phyloP scores from a whole-genome alignment of 805 yeast species.

The Hanseniaspora occidentalis region DNA sequence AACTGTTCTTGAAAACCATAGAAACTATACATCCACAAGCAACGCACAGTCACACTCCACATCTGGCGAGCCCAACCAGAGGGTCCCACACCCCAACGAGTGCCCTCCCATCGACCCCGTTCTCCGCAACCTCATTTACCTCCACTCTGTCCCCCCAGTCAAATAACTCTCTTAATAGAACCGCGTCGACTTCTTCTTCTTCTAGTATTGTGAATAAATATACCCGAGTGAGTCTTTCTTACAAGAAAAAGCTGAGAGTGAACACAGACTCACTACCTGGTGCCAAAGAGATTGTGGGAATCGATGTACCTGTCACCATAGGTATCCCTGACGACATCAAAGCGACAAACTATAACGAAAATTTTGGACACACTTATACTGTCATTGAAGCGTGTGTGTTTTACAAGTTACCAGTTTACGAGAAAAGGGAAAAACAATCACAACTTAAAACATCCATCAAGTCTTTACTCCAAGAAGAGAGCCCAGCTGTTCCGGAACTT shows the following conservation, averaged over 20 bases:
- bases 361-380: slow-evolving; percentile 38
- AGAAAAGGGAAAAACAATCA: no score
- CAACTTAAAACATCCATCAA: no score
- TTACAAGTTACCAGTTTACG: no score
- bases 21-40: slow-evolving; percentile 31
- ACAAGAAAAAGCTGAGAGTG: slow-evolving; percentile 25
- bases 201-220: background rate
- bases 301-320: slow-evolving; percentile 48
- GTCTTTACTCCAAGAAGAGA: slow-evolving; percentile 11
- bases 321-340: slow-evolving; percentile 41
- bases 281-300: slow-evolving; percentile 33
- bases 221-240: slow-evolving; percentile 15
- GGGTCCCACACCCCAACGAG: slow-evolving; percentile 4
- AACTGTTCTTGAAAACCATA: slow-evolving; percentile 34
- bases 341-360: slow-evolving; percentile 37
- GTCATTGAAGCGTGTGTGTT: slow-evolving; percentile 20
- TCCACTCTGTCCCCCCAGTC: background rate
- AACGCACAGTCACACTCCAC: slow-evolving; percentile 12
- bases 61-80: slow-evolving; percentile 4
- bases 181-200: no score
- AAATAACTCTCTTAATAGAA: background rate
- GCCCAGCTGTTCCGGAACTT: slow-evolving; percentile 3
- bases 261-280: slow-evolving; percentile 10
- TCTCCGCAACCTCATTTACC: background rate
- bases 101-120: background rate